phyloP scores from a whole-genome alignment of 768 basidiomycete species.

The Pleurotus eryngii region DNA sequence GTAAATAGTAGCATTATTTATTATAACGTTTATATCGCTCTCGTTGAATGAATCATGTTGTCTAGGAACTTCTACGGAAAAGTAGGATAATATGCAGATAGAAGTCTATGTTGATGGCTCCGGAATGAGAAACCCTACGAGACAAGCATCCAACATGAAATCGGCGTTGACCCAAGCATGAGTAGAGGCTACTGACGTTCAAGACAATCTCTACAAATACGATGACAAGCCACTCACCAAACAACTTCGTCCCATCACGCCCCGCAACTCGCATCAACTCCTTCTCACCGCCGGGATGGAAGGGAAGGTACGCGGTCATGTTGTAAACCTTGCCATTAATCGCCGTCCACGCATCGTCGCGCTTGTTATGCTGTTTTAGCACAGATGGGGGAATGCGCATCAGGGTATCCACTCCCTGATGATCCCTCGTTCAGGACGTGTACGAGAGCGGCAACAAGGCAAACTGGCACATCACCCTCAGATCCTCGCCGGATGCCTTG shows the following conservation, averaged over 20 bases:
- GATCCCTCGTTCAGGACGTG: slow-evolving; percentile 1
- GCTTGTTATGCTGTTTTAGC: slow-evolving; percentile 76
- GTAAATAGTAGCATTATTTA: too few relatives aligned
- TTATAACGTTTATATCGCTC: too few relatives aligned
- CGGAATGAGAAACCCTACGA: slow-evolving; percentile 85
- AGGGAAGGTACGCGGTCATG: slow-evolving; percentile 86
- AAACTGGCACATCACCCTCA: slow-evolving; percentile 52
- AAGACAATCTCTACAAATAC: too few relatives aligned
- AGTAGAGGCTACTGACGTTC: slow-evolving; percentile 57
- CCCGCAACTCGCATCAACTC: slow-evolving; percentile 96
- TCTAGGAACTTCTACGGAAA: too few relatives aligned
- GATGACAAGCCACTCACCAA: slow-evolving; percentile 54
- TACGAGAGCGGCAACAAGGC: slow-evolving; percentile 11
- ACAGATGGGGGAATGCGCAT: slow-evolving; percentile 72
- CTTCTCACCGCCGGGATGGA: slow-evolving; percentile 92
- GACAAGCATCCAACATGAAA: slow-evolving; percentile 89
- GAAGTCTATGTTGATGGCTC: slow-evolving; percentile 46
- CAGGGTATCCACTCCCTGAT: slow-evolving; percentile 67
- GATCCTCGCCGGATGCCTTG: slow-evolving; percentile 75
- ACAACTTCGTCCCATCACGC: slow-evolving; percentile 90
- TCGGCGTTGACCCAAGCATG: slow-evolving; percentile 99
- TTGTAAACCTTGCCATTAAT: slow-evolving; percentile 96
- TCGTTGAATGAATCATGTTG: too few relatives aligned
- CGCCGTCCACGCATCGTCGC: slow-evolving; percentile 89
- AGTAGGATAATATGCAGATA: too few relatives aligned